Percentiles rank a stretch among this genome's conserved stretches.
Evolutionary conservation across 2,329 filamentous ascomycete species (phyloP).

Genomic region (Alternaria viburni): DNA sequence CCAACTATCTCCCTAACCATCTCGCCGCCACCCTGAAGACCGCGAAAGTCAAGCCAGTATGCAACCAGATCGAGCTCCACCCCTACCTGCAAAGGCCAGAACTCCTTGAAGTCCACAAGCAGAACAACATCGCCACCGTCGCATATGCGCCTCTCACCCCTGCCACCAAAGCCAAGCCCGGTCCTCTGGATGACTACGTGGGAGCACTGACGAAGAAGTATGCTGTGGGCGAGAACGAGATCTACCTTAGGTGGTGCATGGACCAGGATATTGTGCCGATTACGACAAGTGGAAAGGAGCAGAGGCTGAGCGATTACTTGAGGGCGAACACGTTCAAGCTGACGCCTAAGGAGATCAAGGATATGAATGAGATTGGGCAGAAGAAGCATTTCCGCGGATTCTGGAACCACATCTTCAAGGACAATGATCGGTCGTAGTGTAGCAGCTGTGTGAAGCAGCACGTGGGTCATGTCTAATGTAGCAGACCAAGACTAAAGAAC

Average conservation of each 20-base stretch:
- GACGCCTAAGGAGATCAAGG: conserved; percentile 63
- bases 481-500: not conserved
- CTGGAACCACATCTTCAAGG: conserved; percentile 61
- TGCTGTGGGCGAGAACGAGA: conserved; percentile 63
- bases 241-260: conserved; percentile 65
- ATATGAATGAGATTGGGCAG: conserved; percentile 57
- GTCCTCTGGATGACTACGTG: conserved; percentile 62
- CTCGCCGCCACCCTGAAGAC: conserved; percentile 61
- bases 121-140: conserved; percentile 55
- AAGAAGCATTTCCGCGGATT: conserved; percentile 68
- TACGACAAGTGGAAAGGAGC: conserved; percentile 67
- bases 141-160: conserved; percentile 59
- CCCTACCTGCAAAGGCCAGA: conserved; percentile 69
- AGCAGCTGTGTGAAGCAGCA: not conserved
- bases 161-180: conserved; percentile 60
- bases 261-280: conserved; percentile 66
- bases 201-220: conserved; percentile 65
- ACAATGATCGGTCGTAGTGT: conserved; percentile 58
- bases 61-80: conserved; percentile 74
- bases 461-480: not conserved
- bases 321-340: conserved; percentile 63
- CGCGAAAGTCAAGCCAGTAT: conserved; percentile 63
- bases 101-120: conserved; percentile 61
- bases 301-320: conserved; percentile 64
- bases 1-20: conserved; percentile 62